Percentiles rank a stretch among this genome's conserved stretches.
These are phyloP conservation scores for Ogataea philodendri DNA, from an alignment of 805 yeast species.

Conservation along the genomic window DNA sequence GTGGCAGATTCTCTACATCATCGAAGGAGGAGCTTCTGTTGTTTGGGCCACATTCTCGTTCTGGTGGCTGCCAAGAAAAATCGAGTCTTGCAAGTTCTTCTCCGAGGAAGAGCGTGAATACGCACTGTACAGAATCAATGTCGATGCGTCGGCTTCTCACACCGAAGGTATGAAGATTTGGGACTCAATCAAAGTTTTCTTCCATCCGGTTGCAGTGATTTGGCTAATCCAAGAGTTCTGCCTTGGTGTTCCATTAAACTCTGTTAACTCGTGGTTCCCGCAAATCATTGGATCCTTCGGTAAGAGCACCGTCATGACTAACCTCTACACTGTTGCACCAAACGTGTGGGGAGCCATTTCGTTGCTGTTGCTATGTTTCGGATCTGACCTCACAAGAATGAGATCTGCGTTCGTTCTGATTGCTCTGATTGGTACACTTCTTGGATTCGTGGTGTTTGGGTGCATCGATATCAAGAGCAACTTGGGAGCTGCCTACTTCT, in stretches of 20 bases:
- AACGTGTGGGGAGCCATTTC: conserved; percentile 47
- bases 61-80: conserved; percentile 38
- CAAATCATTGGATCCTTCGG: conserved; percentile 41
- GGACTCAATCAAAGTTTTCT: conserved; percentile 45
- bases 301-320: conserved; percentile 40
- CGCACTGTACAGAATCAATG: conserved; percentile 39
- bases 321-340: conserved; percentile 47
- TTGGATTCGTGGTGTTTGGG: conserved; percentile 48
- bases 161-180: conserved; percentile 36
- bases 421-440: conserved; percentile 40
- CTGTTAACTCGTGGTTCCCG: conserved; percentile 49
- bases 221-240: conserved; percentile 45
- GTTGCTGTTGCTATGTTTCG: conserved; percentile 38
- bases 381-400: conserved; percentile 40
- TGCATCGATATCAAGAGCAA: conserved; percentile 40
- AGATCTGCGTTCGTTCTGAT: conserved; percentile 41
- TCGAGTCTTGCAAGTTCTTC: conserved; percentile 37
- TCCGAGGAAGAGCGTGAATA: conserved; percentile 40
- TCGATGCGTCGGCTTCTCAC: conserved; percentile 45
- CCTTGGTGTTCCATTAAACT: conserved; percentile 48
- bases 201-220: conserved; percentile 42
- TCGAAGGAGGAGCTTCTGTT: conserved; percentile 45
- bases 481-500: conserved; percentile 24
- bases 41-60: conserved; percentile 34
- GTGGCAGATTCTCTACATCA: conserved; percentile 47